phyloP scores from a whole-genome alignment of 2,329 filamentous ascomycete genomes.

The Cercospora brassicicola region DNA sequence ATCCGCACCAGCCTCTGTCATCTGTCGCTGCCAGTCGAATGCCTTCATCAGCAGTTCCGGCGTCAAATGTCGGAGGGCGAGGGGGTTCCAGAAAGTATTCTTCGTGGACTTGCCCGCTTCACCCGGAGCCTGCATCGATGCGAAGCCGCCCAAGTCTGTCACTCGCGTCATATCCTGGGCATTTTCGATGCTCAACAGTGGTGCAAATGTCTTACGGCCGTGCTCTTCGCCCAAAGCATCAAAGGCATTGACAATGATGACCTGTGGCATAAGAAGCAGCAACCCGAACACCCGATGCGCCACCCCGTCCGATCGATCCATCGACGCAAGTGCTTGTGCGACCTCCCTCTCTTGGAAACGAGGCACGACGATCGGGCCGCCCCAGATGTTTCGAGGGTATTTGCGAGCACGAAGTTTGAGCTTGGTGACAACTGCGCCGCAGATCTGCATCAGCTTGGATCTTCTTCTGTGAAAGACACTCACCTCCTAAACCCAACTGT shows the following conservation, averaged over 20 bases:
- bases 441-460: too few relatives aligned
- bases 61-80: neutral
- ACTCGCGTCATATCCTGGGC: neutral
- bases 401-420: constrained; percentile 6
- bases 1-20: neutral
- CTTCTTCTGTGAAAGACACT: too few relatives aligned
- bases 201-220: constrained; percentile 4
- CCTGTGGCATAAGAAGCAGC: constrained; percentile 1
- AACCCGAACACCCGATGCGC: constrained; percentile 1
- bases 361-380: constrained; percentile 7
- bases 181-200: neutral
- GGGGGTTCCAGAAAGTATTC: neutral
- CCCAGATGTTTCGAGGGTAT: constrained; percentile 9
- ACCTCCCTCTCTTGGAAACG: neutral
- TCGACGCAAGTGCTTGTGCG: neutral
- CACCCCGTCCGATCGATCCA: neutral
- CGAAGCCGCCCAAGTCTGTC: constrained; percentile 4
- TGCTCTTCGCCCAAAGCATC: constrained; percentile 5
- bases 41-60: neutral
- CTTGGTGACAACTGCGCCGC: neutral
- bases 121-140: constrained; percentile 2
- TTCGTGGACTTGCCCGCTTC: neutral
- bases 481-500: neutral
- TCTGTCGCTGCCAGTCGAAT: constrained; percentile 6
- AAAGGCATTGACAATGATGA: constrained; percentile 4